Percentiles rank a stretch among this genome's conserved stretches.
Evolutionary conservation across 2,329 filamentous ascomycete species (phyloP).

Genomic region (Colletotrichum orchidophilum): DNA sequence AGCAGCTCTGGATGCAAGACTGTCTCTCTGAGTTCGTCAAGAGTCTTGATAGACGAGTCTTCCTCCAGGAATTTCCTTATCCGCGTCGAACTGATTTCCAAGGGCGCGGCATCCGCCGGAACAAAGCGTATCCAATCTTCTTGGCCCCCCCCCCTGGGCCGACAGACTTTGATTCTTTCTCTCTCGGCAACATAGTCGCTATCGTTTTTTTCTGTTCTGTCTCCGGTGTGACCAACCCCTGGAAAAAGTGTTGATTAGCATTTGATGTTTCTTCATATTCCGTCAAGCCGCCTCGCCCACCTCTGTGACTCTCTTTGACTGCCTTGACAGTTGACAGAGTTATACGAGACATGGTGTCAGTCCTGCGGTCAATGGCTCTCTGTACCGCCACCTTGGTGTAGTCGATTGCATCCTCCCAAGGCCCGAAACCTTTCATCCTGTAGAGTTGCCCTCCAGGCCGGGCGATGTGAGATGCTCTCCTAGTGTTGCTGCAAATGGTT

Average conservation of each 20-base stretch:
- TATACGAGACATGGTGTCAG: too few species aligned
- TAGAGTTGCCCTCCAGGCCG: background rate
- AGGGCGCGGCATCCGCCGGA: background rate
- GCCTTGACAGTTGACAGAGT: background rate
- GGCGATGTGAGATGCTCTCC: background rate
- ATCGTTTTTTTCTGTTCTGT: background rate
- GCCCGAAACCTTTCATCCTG: background rate
- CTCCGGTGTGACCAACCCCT: background rate
- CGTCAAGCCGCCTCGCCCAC: background rate
- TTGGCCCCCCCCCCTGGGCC: too few species aligned
- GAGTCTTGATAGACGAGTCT: background rate
- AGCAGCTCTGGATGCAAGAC: background rate
- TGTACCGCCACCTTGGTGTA: background rate
- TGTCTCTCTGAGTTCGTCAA: background rate
- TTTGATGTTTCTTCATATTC: background rate
- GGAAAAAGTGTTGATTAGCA: background rate
- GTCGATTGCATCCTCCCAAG: background rate
- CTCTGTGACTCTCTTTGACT: background rate
- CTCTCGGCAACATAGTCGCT: background rate
- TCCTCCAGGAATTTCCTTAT: background rate
- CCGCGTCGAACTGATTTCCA: background rate
- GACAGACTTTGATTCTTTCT: background rate
- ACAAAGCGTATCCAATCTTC: background rate
- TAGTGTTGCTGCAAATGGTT: background rate
- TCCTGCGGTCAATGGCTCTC: background rate